phyloP scores from a whole-genome alignment of 768 basidiomycete species.

The Boletus subcaerulescens region DNA sequence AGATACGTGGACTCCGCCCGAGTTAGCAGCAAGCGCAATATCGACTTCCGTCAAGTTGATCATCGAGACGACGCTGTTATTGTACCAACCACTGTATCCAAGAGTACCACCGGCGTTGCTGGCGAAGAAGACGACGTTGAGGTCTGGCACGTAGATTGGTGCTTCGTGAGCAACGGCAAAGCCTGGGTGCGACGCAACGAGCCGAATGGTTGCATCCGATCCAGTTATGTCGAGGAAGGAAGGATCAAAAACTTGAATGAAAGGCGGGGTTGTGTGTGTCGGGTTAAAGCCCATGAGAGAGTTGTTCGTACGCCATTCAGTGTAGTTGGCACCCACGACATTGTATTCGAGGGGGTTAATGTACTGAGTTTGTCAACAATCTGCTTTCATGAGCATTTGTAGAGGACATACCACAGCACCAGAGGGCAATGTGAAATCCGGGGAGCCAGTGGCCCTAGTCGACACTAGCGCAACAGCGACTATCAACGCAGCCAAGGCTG shows the following conservation, averaged over 20 bases:
- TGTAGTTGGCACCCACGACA: conserved; percentile 46
- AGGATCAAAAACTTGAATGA: conserved; percentile 56
- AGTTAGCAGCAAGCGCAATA: conserved; percentile 35
- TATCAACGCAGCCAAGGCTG: no score
- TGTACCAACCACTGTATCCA: conserved; percentile 60
- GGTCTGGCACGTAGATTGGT: conserved; percentile 59
- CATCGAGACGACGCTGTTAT: conserved; percentile 61
- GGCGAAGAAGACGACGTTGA: conserved; percentile 70
- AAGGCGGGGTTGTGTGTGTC: conserved; percentile 51
- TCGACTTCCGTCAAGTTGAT: conserved; percentile 61
- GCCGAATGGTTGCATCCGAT: conserved; percentile 49
- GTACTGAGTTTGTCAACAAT: conserved; percentile 37
- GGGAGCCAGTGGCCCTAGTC: no score
- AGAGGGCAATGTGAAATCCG: no score
- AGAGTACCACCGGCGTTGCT: conserved; percentile 67
- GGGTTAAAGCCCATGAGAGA: conserved; percentile 56
- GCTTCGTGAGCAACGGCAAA: conserved; percentile 82
- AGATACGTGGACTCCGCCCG: conserved; percentile 45
- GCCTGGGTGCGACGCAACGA: conserved; percentile 59
- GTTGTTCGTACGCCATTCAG: conserved; percentile 35
- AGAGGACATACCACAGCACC: conserved; percentile 27
- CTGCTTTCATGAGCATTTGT: no score
- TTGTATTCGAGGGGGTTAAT: conserved; percentile 50
- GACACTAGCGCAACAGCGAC: no score
- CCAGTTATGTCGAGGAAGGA: conserved; percentile 62